Evolutionary conservation across 495 filamentous ascomycete genomes (phyloP), one percentile per base, ranked within the genome.

Genomic region (Oleoguttula mirabilis): DNA sequence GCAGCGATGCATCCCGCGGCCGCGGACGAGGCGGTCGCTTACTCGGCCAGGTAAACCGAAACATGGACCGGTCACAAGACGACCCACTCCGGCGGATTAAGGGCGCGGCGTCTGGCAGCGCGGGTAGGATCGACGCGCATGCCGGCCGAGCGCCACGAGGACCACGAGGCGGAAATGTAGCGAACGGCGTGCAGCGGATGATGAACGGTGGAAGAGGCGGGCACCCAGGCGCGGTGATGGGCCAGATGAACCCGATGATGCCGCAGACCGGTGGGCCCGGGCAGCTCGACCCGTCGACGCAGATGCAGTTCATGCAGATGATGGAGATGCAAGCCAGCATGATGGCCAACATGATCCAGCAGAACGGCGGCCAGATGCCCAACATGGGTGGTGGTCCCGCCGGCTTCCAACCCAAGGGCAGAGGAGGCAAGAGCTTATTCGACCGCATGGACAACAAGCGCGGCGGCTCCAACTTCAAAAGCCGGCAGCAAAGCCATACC

Each of bases 21-120:
- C 34, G 43, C 38, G 43, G 47, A 14, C 47, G 57, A 27, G 55
- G 81, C 39, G 83, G 81, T 52, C 76, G 86, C 27, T 77, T 96
- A 65, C 66, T 96, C 41, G 84, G 85, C 39, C 85, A 96, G 47
- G 72, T 96, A 52, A 80, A 84, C 57, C 82, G 81, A 48, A 76
- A 75, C n/a, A 72, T 98, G 76, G 84, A 92, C 48, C 76, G 90
- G 38, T 69, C 67, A 16, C 62, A 70, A 31, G 85, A 88, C 47
- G 68, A 74, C 14, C 67, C 76, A 28, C 72, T 98, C 23, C 88
- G 95, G 58, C 79, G 88, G 15, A 75, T 94, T 11, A 79, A 83
- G 45, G 69, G 74, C 12, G 48, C 42, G 35, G 73, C 80, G 39
- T 72, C 74, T 51, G 77, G 83, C 41, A n/a, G n/a, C n/a, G 73